A percentile compares a stretch with the other conserved stretches of the same genome.
Evolutionary conservation across 257 asterid species (phyloP).

Genomic region (Solanum clarkiae): DNA sequence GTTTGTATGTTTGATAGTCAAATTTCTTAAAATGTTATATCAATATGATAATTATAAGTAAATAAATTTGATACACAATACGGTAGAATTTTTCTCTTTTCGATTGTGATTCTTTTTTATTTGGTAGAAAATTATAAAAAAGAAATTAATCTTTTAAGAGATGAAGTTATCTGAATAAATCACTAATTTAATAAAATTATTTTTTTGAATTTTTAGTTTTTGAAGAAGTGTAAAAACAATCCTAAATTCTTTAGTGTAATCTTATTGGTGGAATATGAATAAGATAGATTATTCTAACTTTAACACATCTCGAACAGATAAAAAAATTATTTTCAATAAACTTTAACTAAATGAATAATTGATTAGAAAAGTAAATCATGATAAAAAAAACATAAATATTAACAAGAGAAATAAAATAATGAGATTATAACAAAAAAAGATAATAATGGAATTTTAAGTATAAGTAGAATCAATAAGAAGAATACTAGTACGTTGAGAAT

Average conservation of each 20-base stretch:
- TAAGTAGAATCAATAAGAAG: not conserved
- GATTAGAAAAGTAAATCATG: too few relatives aligned
- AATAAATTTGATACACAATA: too few relatives aligned
- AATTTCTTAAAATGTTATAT: not conserved
- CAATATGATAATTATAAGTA: not conserved
- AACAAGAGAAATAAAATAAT: too few relatives aligned
- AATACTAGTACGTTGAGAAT: not conserved
- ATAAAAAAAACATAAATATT: too few relatives aligned
- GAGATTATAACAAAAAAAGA: too few relatives aligned
- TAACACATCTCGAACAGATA: too few relatives aligned
- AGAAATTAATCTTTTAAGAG: too few relatives aligned
- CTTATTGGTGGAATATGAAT: too few relatives aligned
- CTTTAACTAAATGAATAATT: too few relatives aligned
- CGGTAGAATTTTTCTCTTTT: not conserved
- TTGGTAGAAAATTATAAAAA: not conserved
- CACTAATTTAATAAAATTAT: not conserved
- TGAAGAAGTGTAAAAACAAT: fast-evolving
- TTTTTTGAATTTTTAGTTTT: not conserved
- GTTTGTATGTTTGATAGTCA: not conserved
- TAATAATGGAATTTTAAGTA: too few relatives aligned
- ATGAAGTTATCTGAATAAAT: not conserved
- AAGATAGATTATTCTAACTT: too few relatives aligned
- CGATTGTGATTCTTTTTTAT: not conserved
- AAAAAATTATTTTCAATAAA: too few relatives aligned
- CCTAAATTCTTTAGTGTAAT: not conserved